Evolutionary conservation across 148 eudicot genomes (phyloP).

Genomic region (Fagopyrum tataricum): DNA sequence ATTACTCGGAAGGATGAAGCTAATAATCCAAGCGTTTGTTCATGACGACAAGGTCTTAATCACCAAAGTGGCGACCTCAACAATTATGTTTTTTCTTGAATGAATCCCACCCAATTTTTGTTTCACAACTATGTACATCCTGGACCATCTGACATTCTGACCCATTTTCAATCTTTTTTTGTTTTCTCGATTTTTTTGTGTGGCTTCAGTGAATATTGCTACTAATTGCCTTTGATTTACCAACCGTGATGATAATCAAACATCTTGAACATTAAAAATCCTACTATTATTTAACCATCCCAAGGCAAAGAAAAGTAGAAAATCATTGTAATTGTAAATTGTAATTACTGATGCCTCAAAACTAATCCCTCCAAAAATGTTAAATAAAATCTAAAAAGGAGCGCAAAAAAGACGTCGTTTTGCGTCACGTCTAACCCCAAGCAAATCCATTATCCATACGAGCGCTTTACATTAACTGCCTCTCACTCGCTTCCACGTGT

Average conservation of each 20-base stretch:
- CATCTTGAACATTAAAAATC: not conserved
- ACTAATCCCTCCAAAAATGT: not conserved
- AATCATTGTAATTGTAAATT: not conserved
- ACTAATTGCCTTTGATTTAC: not conserved
- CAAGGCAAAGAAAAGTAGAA: not conserved
- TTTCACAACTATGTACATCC: not conserved
- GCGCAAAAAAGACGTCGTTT: slow-evolving; percentile 7
- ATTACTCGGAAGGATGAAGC: not conserved
- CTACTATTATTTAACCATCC: not conserved
- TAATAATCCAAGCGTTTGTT: not conserved
- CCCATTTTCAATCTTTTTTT: not conserved
- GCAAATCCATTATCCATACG: not conserved
- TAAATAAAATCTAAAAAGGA: not conserved
- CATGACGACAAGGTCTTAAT: not conserved
- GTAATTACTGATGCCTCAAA: not conserved
- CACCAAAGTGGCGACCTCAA: not conserved
- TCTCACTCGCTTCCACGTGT: slow-evolving; percentile 12
- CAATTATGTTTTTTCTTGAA: not conserved
- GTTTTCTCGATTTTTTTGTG: not conserved
- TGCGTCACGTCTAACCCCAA: not conserved
- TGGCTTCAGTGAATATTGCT: not conserved
- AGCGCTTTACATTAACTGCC: not conserved
- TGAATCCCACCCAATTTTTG: not conserved
- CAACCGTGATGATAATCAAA: not conserved
- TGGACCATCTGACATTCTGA: not conserved